Percentiles rank a stretch among this genome's conserved stretches.
phyloP scores from a whole-genome alignment of 1,139 yeast genomes.

The Debaryomycetaceae sp. region DNA sequence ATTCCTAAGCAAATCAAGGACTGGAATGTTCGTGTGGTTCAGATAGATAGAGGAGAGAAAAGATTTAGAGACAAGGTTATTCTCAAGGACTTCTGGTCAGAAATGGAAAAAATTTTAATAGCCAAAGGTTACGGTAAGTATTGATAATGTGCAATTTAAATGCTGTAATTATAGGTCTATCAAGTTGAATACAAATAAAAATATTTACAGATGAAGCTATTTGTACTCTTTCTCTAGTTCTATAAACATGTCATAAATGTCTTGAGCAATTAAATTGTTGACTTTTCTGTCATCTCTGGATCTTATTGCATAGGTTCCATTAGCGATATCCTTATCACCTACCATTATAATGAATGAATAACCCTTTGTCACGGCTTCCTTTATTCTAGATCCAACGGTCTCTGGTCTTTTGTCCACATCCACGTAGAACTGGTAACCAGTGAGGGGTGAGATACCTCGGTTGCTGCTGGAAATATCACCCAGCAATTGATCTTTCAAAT shows the following conservation, averaged over 20 bases:
- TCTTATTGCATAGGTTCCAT: conserved; percentile 62
- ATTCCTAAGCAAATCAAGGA: conserved; percentile 71
- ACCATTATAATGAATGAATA: conserved; percentile 78
- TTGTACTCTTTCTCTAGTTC: conserved; percentile 46
- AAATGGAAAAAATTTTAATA: conserved; percentile 58
- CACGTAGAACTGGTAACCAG: conserved; percentile 64
- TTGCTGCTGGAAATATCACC: conserved; percentile 42
- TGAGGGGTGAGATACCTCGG: conserved; percentile 45
- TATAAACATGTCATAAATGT: conserved; percentile 48
- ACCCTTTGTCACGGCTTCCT: conserved; percentile 73
- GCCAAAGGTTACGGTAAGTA: conserved; percentile 38
- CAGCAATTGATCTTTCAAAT: conserved; percentile 44
- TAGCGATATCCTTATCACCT: conserved; percentile 80
- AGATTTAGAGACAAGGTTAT: conserved; percentile 89
- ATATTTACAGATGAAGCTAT: conserved; percentile 9
- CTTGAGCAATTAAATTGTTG: conserved; percentile 40
- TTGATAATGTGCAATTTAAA: conserved; percentile 1
- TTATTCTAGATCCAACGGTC: conserved; percentile 76
- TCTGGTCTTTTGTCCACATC: conserved; percentile 75
- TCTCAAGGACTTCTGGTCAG: conserved; percentile 80
- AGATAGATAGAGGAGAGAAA: conserved; percentile 71
- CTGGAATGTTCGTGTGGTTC: conserved; percentile 84
- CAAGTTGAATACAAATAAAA: neutral
- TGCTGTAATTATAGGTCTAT: neutral
- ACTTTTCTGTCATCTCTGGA: conserved; percentile 54